Percentiles rank a stretch among this genome's conserved stretches.
phyloP scores from a whole-genome alignment of 208 protist species.

The Trypanosoma cruzi region DNA sequence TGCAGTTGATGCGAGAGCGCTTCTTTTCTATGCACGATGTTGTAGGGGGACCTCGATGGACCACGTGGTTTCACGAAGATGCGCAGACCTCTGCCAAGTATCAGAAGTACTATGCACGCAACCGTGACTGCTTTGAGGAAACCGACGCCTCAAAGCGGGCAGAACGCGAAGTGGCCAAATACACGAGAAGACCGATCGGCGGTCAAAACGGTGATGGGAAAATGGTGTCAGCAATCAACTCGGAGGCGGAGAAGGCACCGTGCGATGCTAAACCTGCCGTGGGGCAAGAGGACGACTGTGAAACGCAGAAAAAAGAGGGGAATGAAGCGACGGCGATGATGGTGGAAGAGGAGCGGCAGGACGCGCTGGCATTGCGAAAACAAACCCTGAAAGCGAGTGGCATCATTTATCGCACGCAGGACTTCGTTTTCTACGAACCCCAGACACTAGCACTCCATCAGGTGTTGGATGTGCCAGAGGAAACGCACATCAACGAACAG shows the following conservation, averaged over 20 bases:
- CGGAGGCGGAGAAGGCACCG: not conserved
- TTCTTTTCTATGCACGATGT: constrained; percentile 87
- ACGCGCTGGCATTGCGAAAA: constrained; percentile 42
- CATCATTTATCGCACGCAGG: constrained; percentile 66
- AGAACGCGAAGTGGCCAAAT: constrained; percentile 46
- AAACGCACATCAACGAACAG: constrained; percentile 47
- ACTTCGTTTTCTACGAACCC: constrained; percentile 89
- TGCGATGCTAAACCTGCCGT: not conserved
- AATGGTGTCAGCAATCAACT: not conserved
- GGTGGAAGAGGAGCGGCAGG: constrained; percentile 8
- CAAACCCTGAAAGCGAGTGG: constrained; percentile 35
- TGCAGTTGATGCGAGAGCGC: constrained; percentile 58
- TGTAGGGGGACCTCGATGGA: constrained; percentile 83
- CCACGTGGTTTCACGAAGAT: constrained; percentile 72
- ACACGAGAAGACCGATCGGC: constrained; percentile 22
- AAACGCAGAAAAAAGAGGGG: not conserved
- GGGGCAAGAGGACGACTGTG: not conserved
- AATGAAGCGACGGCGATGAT: not conserved
- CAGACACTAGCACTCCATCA: constrained; percentile 69
- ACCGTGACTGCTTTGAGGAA: constrained; percentile 37
- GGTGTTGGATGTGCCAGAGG: constrained; percentile 76
- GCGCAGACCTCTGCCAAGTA: constrained; percentile 26
- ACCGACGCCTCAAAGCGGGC: constrained; percentile 35
- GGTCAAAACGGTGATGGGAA: not conserved
- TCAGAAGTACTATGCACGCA: constrained; percentile 43